Base-by-base conservation (phyloP, 2,329 filamentous ascomycete species). In the Tolypocladium ophioglossoides region DNA sequence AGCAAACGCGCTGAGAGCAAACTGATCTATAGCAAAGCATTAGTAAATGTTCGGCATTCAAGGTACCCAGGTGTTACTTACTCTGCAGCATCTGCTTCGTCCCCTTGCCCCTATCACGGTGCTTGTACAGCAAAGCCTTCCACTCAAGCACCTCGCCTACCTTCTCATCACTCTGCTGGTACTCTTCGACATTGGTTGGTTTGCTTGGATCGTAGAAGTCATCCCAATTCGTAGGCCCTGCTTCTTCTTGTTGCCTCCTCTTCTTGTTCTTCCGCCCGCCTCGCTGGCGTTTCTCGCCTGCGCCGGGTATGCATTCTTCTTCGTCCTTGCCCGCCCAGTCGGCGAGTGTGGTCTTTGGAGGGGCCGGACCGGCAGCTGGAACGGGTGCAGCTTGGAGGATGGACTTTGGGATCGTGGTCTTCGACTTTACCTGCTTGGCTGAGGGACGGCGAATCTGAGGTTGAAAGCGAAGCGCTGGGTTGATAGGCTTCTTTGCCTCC, bases 161-260 rank as follows among this genome's bases (percentile, higher is more conserved):
- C 65, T 89, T 86, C 71, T 95, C 91, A 55, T 95, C 89, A 64
- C 89, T 94, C 56, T 84, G 78, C 56, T 88, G 80, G 66, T 94
- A 96, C 64, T 92, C 87, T 54, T 91, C 87, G 51, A 92, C 87
- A 60, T 85, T 91, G 41, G 89, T 95, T 10, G 91, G 91, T 40
- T 87, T 76, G 12, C 86, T 77, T 1, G 90, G 89, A 64, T 96
- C 91, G 67, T 96, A 96, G 27, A 94, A 81, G 66, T 95, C 90
- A 67, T 95, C 87, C 91, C 91, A 96, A 65, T 95, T 85, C n/a
- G 80, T 83, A 34, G 78, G 69, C 49, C 76, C 56, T 83, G 79
- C 63, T 82, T 80, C 68, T 85, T 86, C 76, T 88, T 83, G 79
- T 62, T 82, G 80, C 68, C 85, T 86, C 76, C 88, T 80, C 68